These are phyloP conservation scores for Leptographium lundbergii DNA, from an alignment of 2,329 filamentous ascomycete species.

Conservation along the genomic window DNA sequence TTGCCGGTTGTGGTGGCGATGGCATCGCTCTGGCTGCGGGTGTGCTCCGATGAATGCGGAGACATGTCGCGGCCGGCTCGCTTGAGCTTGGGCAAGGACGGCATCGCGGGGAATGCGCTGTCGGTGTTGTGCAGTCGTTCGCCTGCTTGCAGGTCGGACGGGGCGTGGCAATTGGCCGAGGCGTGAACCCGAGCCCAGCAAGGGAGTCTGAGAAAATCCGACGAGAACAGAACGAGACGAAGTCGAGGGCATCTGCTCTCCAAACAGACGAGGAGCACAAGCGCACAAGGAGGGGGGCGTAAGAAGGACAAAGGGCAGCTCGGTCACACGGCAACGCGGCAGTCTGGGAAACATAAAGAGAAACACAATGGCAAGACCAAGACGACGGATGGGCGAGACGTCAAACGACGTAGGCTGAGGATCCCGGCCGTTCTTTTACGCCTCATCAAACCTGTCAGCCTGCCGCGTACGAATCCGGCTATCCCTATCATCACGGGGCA, in stretches of 20 bases:
- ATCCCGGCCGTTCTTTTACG: not conserved
- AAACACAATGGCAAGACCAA: not conserved
- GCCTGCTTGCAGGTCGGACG: not conserved
- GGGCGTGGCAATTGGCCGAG: not conserved
- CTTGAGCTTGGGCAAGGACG: constrained; percentile 20
- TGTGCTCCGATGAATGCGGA: constrained; percentile 5
- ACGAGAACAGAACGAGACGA: not conserved
- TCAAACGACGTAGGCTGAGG: not conserved
- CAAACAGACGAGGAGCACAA: not conserved
- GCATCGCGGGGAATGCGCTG: constrained; percentile 14
- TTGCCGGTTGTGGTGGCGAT: not conserved
- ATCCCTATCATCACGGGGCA: not conserved
- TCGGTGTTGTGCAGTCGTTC: not conserved
- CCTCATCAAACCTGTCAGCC: not conserved
- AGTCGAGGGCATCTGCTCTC: not conserved
- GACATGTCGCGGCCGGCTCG: constrained; percentile 14
- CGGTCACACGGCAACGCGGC: too few relatives aligned
- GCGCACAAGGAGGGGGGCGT: not conserved
- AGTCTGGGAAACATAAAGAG: not conserved
- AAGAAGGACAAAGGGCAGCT: not conserved
- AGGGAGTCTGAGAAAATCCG: not conserved
- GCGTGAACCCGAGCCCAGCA: not conserved
- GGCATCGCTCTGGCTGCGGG: not conserved
- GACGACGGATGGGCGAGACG: not conserved
- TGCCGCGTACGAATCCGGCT: not conserved